Percentiles rank a stretch among this genome's conserved stretches.
These are phyloP conservation scores for Monilinia polystroma DNA, from an alignment of 2,329 filamentous ascomycete species.

Conservation along the genomic window DNA sequence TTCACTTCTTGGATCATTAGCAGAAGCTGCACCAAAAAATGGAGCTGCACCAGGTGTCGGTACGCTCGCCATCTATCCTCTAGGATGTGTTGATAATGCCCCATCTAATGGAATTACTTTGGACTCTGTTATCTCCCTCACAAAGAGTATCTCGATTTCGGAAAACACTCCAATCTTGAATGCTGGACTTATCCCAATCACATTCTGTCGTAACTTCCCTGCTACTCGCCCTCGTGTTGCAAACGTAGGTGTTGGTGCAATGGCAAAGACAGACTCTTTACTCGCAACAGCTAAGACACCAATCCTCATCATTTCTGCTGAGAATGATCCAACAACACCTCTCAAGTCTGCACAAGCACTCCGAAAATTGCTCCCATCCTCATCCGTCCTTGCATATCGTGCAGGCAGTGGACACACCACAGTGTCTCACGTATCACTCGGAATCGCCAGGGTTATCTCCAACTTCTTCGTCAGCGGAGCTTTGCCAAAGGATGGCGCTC, in stretches of 20 bases:
- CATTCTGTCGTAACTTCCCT: conserved; percentile 30
- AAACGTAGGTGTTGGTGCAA: conserved; percentile 14
- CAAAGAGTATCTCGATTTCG: conserved; percentile 25
- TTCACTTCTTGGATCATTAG: conserved; percentile 2
- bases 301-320: conserved; percentile 26
- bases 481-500: background rate
- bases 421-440: conserved; percentile 17
- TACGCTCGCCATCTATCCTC: conserved; percentile 5
- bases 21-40: background rate
- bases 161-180: conserved; percentile 27
- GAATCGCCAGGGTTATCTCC: conserved; percentile 3
- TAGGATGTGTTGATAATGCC: conserved; percentile 28
- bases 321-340: conserved; percentile 27
- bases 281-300: conserved; percentile 22
- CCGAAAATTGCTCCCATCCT: conserved; percentile 24
- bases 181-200: conserved; percentile 26
- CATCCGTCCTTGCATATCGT: conserved; percentile 25
- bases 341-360: conserved; percentile 25
- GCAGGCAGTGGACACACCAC: conserved; percentile 26
- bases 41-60: background rate
- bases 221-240: conserved; percentile 23
- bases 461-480: conserved; percentile 1
- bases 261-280: background rate
- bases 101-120: conserved; percentile 24
- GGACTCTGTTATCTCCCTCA: conserved; percentile 22